phyloP scores from a whole-genome alignment of 371 early-diverging fungal genomes.

The Phascolomyces articulosus region DNA sequence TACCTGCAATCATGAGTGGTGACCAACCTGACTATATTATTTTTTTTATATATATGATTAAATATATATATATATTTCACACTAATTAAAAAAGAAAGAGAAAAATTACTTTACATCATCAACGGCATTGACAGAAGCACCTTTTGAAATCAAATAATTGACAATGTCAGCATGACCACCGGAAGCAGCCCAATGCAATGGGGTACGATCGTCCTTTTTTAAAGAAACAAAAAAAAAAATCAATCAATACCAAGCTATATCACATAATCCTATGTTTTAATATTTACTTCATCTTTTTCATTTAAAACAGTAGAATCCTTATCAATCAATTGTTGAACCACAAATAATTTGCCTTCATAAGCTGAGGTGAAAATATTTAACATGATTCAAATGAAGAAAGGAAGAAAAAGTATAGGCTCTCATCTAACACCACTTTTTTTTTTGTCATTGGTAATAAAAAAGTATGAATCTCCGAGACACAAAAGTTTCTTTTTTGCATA shows the following conservation, averaged over 20 bases:
- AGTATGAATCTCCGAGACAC: too few species aligned
- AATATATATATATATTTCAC: not conserved
- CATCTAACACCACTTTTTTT: too few species aligned
- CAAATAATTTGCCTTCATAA: slow-evolving; percentile 55
- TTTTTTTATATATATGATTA: not conserved
- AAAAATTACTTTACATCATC: slow-evolving; percentile 49
- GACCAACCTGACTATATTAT: slow-evolving; percentile 63
- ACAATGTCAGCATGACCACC: slow-evolving; percentile 70
- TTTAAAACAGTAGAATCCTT: slow-evolving; percentile 44
- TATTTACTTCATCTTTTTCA: slow-evolving; percentile 57
- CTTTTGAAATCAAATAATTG: slow-evolving; percentile 65
- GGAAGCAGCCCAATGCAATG: slow-evolving; percentile 61
- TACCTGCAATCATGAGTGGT: slow-evolving; percentile 66
- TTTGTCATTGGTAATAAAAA: too few species aligned
- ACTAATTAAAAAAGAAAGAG: too few species aligned
- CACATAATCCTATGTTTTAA: not conserved
- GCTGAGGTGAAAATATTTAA: slow-evolving; percentile 52
- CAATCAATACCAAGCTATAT: not conserved
- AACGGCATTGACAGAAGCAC: slow-evolving; percentile 52
- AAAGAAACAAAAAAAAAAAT: not conserved
- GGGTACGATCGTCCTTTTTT: slow-evolving; percentile 38
- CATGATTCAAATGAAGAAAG: not conserved
- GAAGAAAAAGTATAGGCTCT: too few species aligned
- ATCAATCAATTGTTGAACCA: slow-evolving; percentile 58
- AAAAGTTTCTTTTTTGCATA: too few species aligned